A percentile compares a stretch with the other conserved stretches of the same genome.
phyloP scores from a whole-genome alignment of 1,284 basidiomycete genomes.

The Athelia sp. region DNA sequence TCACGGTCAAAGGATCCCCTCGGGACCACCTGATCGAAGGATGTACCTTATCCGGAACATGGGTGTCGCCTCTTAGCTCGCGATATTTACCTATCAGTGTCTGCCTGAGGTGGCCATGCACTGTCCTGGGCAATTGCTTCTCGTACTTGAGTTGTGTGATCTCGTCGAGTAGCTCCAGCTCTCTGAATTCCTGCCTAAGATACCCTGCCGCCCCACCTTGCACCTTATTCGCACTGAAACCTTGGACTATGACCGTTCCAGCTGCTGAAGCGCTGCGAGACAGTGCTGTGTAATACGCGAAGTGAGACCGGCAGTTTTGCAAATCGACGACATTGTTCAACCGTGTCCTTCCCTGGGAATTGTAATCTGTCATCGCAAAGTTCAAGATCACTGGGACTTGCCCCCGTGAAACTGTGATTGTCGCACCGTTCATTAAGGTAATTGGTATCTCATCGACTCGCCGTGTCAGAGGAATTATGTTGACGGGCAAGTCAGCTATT shows the following conservation, averaged over 20 bases:
- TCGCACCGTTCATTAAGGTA: conserved; percentile 20
- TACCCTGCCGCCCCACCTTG: conserved; percentile 11
- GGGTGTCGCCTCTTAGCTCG: conserved; percentile 7
- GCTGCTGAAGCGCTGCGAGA: conserved; percentile 24
- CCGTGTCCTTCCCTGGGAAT: conserved; percentile 33
- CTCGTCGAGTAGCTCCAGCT: conserved; percentile 27
- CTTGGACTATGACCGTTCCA: conserved; percentile 27
- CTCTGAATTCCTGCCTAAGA: conserved; percentile 23
- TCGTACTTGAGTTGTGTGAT: conserved; percentile 21
- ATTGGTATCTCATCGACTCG: conserved; percentile 5
- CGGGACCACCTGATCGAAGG: conserved; percentile 11
- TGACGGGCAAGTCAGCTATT: conserved; percentile 26
- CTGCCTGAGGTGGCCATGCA: conserved; percentile 13
- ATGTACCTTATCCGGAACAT: conserved; percentile 13
- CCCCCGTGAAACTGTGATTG: conserved; percentile 15
- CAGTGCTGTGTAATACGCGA: conserved; percentile 30
- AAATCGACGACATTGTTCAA: conserved; percentile 29
- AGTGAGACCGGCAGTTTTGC: conserved; percentile 20
- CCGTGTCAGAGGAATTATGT: conserved; percentile 30
- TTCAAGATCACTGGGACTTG: conserved; percentile 32
- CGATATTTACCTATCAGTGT: conserved; percentile 15
- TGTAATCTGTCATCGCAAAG: conserved; percentile 39
- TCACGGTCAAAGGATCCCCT: neutral
- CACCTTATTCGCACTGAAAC: conserved; percentile 19
- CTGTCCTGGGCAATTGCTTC: conserved; percentile 11